Evolutionary conservation across 768 basidiomycete species (phyloP), one percentile per base, ranked within the genome.

Genomic region (Trametes gibbosa): DNA sequence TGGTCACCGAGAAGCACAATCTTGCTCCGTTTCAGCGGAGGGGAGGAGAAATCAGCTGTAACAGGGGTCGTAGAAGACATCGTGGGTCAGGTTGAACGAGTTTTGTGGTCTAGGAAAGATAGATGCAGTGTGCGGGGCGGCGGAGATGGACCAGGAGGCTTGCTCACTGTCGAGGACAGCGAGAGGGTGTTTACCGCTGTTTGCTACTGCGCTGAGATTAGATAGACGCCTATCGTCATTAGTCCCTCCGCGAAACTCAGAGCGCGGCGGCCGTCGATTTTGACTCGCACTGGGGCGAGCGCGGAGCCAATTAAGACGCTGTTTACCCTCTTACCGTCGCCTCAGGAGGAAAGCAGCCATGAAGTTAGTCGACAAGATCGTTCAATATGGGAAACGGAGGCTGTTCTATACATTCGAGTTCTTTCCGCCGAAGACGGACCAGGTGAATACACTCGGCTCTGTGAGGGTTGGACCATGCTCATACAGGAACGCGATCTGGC

Each of bases 1-100:
- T 97, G 95, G 78, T 98, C 95, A 14, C 95, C 95, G 13, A 98
- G 84, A 43, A 98, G 82, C 21, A 97, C 95, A 43, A 98, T 93
- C 79, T 98, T 98, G 57, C 93, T 97, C 62, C 95, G 90, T 74
- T 95, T 97, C 53, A 92, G 87, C 34, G 93, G 89, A 21, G 90
- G 85, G 21, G 91, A 90, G 8, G 91, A 90, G 75, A 93, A 91
- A 71, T 94, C 92, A 12, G 88, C 83, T 2, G 89, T 82, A 9
- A 83, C 83, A 14, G 91, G 91, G 16, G 90, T 85, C 34, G 83
- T 74, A 48, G 83, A 59, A 70, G 32, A 78, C 69, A 59, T 60
- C 84, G 81, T 24, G 2, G 25, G 37, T 39, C 16, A 39, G 6
- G 37, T 4, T 24, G 32, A 13, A 21, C 10, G 40, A 50, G 48